A percentile compares a stretch with the other conserved stretches of the same genome.
Evolutionary conservation across 2,329 filamentous ascomycete species (phyloP).

Genomic region (Cladosporium sp.): DNA sequence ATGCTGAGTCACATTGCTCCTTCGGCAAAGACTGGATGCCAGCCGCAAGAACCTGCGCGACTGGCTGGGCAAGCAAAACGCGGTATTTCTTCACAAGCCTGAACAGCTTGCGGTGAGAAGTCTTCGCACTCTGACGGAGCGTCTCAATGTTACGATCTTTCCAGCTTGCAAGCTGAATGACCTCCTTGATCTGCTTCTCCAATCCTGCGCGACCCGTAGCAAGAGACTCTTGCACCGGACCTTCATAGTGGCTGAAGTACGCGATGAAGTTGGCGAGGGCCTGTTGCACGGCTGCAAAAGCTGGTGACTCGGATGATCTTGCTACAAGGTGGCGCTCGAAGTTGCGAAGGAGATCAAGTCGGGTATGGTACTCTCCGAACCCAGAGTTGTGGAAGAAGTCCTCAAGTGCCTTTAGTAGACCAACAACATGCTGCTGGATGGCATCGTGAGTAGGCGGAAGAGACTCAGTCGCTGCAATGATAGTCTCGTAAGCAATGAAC

Average conservation of each 20-base stretch:
- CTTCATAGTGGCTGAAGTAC: constrained; percentile 70
- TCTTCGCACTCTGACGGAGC: constrained; percentile 80
- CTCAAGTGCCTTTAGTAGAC: constrained; percentile 48
- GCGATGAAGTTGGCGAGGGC: constrained; percentile 72
- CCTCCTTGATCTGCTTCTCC: constrained; percentile 90
- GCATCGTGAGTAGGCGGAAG: constrained; percentile 11
- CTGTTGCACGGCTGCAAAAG: constrained; percentile 54
- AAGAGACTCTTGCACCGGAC: constrained; percentile 61
- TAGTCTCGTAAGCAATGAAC: constrained; percentile 90
- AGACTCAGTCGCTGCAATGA: constrained; percentile 56
- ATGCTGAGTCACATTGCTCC: neutral
- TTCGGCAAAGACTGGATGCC: constrained; percentile 18
- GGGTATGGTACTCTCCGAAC: constrained; percentile 72
- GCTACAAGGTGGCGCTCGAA: constrained; percentile 30
- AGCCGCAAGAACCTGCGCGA: constrained; percentile 53
- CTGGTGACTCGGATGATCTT: constrained; percentile 41
- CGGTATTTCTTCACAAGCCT: constrained; percentile 89
- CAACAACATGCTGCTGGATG: constrained; percentile 7
- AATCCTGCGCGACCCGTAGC: constrained; percentile 64
- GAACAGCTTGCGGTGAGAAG: constrained; percentile 89
- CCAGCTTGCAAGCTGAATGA: constrained; percentile 94
- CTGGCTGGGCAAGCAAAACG: constrained; percentile 69
- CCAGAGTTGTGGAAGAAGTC: constrained; percentile 37
- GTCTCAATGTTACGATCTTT: constrained; percentile 95
- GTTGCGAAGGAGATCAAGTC: constrained; percentile 25